phyloP scores from a whole-genome alignment of 805 yeast species.

The Cyberlindnera sargentensis region DNA sequence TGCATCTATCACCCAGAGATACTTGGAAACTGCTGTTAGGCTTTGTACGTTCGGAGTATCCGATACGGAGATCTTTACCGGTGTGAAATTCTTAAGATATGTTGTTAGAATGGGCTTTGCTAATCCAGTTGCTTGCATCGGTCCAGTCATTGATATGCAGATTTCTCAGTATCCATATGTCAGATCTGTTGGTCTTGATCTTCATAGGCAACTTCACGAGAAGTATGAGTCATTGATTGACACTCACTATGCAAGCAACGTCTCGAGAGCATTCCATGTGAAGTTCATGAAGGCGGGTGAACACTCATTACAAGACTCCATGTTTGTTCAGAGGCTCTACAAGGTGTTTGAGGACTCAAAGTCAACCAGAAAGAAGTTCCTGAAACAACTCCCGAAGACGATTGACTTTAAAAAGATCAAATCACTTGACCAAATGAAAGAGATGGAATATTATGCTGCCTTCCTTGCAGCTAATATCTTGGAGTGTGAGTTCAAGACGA shows the following conservation, averaged over 20 bases:
- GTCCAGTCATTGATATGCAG: conserved; percentile 65
- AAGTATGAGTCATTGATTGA: conserved; percentile 71
- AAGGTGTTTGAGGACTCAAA: conserved; percentile 34
- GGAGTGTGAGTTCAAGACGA: conserved; percentile 29
- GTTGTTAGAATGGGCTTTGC: conserved; percentile 62
- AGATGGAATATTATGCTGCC: conserved; percentile 24
- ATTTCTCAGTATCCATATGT: conserved; percentile 41
- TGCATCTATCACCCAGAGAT: conserved; percentile 63
- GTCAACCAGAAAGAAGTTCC: conserved; percentile 36
- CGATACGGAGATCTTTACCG: conserved; percentile 36
- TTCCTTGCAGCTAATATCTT: conserved; percentile 36
- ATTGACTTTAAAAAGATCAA: conserved; percentile 22
- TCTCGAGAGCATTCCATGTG: conserved; percentile 40
- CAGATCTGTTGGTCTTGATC: conserved; percentile 38
- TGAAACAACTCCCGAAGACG: conserved; percentile 27
- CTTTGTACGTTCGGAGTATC: conserved; percentile 42
- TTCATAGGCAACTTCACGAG: conserved; percentile 51
- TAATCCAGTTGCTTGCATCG: conserved; percentile 63
- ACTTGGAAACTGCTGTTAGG: conserved; percentile 39
- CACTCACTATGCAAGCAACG: conserved; percentile 54
- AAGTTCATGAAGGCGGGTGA: conserved; percentile 9
- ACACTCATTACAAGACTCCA: conserved; percentile 22
- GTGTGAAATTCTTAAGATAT: conserved; percentile 47
- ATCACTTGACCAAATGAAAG: conserved; percentile 9
- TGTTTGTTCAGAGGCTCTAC: conserved; percentile 35